Evolutionary conservation across 2,329 filamentous ascomycete genomes (phyloP), one percentile per base, ranked within the genome.

Genomic region (Zalaria obscura): DNA sequence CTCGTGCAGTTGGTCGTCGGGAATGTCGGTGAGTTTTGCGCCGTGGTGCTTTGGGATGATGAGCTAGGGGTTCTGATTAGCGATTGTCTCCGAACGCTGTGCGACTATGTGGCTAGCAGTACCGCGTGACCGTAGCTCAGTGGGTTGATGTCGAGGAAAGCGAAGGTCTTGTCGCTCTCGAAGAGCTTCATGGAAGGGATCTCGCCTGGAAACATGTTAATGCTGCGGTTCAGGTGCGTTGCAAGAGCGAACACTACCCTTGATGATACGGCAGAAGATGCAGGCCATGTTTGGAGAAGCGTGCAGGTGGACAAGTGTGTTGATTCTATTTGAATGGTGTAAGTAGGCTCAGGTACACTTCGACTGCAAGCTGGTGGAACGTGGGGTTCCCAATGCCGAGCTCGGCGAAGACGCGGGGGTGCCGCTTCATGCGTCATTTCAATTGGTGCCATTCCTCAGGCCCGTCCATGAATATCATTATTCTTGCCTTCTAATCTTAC

Each of bases 231-330:
- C 38, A 7, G 7, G 41, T 26, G 33, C 31, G 8, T 2, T 18
- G 18, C 18, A 33, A n/a, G 27, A 18, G 11, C 5, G 26, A 18
- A 5, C 35, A 38, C 35, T 63, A 76, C 89, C 89, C 75, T 93
- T 93, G 69, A 98, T 82, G 60, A 98, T 96, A 64, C 86, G 93
- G 74, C 91, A 98, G 70, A 98, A 98, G 58, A 96, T 86, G 62
- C 91, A 98, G 48, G 79, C 70, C 29, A 32, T 32, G 29, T 7
- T 32, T 41, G 80, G 18, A 18, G 18, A 18, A 18, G 18, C 18
- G 18, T 18, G 18, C 18, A 18, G 18, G 18, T 18, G 18, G 18
- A 18, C 18, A 18, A 18, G 18, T 18, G 18, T 18, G 18, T 2
- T 18, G 18, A 2, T 18, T 18, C 2, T 2, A 18, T 18, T 18